Base-by-base conservation (phyloP, 108 stramenopile species). In the Nitzschia inconspicua region DNA sequence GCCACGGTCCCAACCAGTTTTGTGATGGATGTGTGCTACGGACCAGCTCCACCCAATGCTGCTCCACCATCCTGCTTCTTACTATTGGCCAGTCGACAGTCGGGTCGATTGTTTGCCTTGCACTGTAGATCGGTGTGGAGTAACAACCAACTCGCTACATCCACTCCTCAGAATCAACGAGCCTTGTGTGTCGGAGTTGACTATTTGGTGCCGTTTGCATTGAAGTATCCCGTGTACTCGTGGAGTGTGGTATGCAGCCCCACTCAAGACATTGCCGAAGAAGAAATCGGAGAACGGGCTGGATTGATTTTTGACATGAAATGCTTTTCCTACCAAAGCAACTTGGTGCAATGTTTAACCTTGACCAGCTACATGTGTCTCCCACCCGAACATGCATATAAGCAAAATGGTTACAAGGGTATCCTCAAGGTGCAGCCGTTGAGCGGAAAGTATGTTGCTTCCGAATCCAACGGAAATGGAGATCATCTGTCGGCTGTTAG, bases 151-250 rank as follows among this genome's bases (percentile, higher is more conserved):
- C 4, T 26, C 0, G 18, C 47, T 23, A 22, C 50, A 11, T 31
- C 8, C 18, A 14, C 23, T 13, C 53, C 53, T 4, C n/a, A n/a
- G n/a, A 26, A 63, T 6, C 31, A 63, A 20, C 23, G 63, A 2
- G 69, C 74, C 0, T 40, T 65, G 8, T 82, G 77, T 29, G 78
- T 54, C 37, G 86, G 90, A 25, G 76, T 72, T 41, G 81, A 88
- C 51, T 86, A 86, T 58, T 65, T 88, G 41, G 85, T 86, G 16
- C 81, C 85, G n/a, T 77, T 92, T 59, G 47, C 61, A 5, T 66
- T 82, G 6, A 68, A 74, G 31, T 72, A 83, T 74, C 85, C 90
- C 11, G 67, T 78, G 13, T 85, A 81, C 41, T 85, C 85, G 3
- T 76, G 76, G 67, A 71, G 63, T 36, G 72, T 84, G 8, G 62